A percentile compares a stretch with the other conserved stretches of the same genome.
Evolutionary conservation across 495 filamentous ascomycete genomes (phyloP).

Genomic region (Evernia prunastri): DNA sequence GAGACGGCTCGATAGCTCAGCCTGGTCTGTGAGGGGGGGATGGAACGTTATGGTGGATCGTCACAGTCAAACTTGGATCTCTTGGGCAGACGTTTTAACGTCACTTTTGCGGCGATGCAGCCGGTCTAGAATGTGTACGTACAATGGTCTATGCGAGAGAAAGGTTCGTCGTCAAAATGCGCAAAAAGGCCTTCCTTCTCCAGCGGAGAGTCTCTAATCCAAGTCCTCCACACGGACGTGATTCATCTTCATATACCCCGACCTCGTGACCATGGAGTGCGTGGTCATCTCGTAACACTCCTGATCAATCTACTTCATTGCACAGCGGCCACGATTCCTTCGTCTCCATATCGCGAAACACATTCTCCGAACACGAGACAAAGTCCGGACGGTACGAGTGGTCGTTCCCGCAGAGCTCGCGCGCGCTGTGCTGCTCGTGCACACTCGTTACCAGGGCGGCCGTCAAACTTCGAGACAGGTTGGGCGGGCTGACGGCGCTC

Average conservation of each 20-base stretch:
- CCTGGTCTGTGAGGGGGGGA: too few species aligned
- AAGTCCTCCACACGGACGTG: neutral
- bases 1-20: too few species aligned
- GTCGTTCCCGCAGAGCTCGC: slow-evolving; percentile 2
- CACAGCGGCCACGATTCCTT: neutral
- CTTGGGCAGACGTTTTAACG: too few species aligned
- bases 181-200: too few species aligned
- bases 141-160: neutral
- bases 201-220: too few species aligned
- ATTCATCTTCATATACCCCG: neutral
- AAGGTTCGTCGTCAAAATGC: neutral
- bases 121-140: neutral
- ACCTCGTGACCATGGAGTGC: neutral
- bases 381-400: slow-evolving; percentile 3
- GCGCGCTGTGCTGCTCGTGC: slow-evolving; percentile 4
- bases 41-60: too few species aligned
- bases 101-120: too few species aligned
- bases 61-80: too few species aligned
- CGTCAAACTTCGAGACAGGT: neutral
- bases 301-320: neutral
- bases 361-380: neutral
- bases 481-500: neutral
- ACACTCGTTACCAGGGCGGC: neutral
- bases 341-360: slow-evolving; percentile 11
- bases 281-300: neutral